Percentiles rank a stretch among this genome's conserved stretches.
phyloP scores from a whole-genome alignment of 176 grass and related monocot genomes.

The Phoenix dactylifera region DNA sequence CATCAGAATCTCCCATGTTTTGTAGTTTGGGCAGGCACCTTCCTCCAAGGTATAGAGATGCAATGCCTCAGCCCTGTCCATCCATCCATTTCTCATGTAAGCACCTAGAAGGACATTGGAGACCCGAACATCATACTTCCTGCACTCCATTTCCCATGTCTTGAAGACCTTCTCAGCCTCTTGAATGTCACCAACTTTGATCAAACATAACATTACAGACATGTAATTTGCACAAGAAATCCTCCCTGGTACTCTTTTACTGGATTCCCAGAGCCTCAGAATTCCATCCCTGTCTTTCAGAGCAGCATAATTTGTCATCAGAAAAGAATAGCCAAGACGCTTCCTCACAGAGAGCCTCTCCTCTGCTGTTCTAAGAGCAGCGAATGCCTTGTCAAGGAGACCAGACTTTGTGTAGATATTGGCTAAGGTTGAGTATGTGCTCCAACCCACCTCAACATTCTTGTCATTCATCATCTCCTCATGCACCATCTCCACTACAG shows the following conservation, averaged over 20 bases:
- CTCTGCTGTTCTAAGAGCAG: constrained; percentile 54
- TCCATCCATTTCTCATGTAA: constrained; percentile 82
- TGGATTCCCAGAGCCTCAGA: constrained; percentile 59
- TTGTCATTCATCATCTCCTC: constrained; percentile 65
- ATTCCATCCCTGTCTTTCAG: constrained; percentile 48
- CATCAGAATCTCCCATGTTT: constrained; percentile 84
- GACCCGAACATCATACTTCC: constrained; percentile 53
- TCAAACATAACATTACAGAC: constrained; percentile 46
- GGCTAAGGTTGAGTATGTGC: constrained; percentile 62
- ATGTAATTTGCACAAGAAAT: constrained; percentile 57
- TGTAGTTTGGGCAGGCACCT: constrained; percentile 67
- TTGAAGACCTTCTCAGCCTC: constrained; percentile 58
- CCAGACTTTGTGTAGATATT: constrained; percentile 49
- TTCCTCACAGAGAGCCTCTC: constrained; percentile 46
- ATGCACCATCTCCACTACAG: constrained; percentile 33
- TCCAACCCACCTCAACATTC: constrained; percentile 74
- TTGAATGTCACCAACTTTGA: constrained; percentile 56
- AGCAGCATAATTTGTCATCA: constrained; percentile 79
- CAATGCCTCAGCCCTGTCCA: constrained; percentile 69
- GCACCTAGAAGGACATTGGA: constrained; percentile 78
- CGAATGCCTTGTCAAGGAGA: constrained; percentile 32
- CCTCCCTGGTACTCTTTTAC: constrained; percentile 59
- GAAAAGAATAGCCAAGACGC: constrained; percentile 55
- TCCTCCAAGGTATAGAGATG: constrained; percentile 58
- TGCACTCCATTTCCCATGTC: constrained; percentile 51